A percentile compares a stretch with the other conserved stretches of the same genome.
These are phyloP conservation scores for Iris macrosiphon DNA, from an alignment of 106 monocot species.

Conservation along the genomic window DNA sequence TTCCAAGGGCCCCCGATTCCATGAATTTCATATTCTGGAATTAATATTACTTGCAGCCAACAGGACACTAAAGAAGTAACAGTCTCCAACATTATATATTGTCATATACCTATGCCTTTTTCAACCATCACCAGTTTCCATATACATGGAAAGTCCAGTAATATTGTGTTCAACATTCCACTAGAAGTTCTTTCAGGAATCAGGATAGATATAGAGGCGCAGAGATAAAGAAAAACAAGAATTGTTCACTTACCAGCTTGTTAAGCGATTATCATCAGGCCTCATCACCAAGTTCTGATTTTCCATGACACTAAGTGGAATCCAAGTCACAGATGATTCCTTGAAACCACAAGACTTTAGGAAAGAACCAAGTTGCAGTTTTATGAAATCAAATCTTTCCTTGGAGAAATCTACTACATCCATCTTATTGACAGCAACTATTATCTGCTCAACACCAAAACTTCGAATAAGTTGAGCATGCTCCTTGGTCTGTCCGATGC, in stretches of 20 bases:
- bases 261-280: conserved; percentile 56
- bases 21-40: no score
- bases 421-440: conserved; percentile 94
- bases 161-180: no score
- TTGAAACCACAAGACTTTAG: conserved; percentile 75
- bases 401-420: conserved; percentile 68
- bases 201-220: no score
- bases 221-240: not conserved
- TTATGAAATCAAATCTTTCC: conserved; percentile 79
- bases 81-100: no score
- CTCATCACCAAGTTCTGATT: conserved; percentile 73
- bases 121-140: no score
- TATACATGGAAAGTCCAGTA: no score
- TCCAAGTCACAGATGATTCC: conserved; percentile 64
- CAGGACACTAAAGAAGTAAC: no score
- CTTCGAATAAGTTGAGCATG: conserved; percentile 93
- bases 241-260: conserved; percentile 53
- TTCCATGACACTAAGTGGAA: conserved; percentile 84
- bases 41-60: no score
- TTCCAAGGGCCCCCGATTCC: no score
- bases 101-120: no score
- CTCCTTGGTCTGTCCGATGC: conserved; percentile 90
- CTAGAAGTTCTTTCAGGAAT: no score
- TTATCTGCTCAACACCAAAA: conserved; percentile 92
- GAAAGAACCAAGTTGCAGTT: conserved; percentile 58